Evolutionary conservation across 345 rosid species (phyloP).

Genomic region (Citrus medica): DNA sequence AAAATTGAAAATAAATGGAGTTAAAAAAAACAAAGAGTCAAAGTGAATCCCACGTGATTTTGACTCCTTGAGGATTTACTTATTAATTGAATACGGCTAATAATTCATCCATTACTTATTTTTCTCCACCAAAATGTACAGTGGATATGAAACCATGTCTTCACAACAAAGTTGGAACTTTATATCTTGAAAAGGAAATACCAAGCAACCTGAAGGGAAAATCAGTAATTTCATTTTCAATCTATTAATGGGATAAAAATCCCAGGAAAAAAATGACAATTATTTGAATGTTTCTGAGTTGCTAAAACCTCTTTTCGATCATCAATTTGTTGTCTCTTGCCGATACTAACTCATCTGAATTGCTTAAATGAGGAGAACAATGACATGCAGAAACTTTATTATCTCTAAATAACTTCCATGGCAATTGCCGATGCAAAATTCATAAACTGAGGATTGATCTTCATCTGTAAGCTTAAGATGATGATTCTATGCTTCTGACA

Average conservation of each 20-base stretch:
- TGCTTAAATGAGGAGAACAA: slow-evolving; percentile 9
- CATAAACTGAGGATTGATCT: background rate
- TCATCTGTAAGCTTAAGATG: slow-evolving; percentile 24
- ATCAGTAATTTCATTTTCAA: background rate
- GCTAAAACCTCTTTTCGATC: background rate
- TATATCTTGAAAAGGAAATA: background rate
- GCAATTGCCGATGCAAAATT: slow-evolving; percentile 9
- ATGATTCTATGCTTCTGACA: slow-evolving; percentile 47
- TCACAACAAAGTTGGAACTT: background rate
- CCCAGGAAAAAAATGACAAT: background rate
- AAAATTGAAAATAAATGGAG: too few species aligned
- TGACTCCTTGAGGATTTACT: too few species aligned
- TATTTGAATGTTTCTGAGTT: slow-evolving; percentile 2
- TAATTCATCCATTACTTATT: too few species aligned
- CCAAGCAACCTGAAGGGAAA: background rate
- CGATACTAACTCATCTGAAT: background rate
- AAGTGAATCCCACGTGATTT: too few species aligned
- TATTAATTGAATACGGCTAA: too few species aligned
- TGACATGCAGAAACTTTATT: slow-evolving; percentile 13
- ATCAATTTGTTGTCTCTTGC: background rate
- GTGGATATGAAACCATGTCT: background rate
- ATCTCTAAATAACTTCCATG: slow-evolving; percentile 8
- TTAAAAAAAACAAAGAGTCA: too few species aligned
- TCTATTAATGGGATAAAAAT: background rate
- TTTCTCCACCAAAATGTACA: background rate